phyloP scores from a whole-genome alignment of 202 grass and related monocot species.

The Elaeis oleifera region DNA sequence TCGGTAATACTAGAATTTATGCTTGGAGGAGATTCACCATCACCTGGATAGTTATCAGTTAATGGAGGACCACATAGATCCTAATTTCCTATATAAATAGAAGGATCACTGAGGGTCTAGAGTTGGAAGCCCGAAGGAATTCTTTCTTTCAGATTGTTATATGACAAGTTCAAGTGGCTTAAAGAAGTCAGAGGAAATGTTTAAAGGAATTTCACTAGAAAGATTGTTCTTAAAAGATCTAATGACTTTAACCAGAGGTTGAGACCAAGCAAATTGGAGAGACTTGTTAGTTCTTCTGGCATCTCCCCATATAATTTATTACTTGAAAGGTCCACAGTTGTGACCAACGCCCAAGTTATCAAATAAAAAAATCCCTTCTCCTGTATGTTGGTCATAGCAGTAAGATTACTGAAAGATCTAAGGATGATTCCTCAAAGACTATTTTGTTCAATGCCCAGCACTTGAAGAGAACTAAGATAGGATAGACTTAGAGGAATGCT shows the following conservation, averaged over 20 bases:
- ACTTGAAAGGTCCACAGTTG: slow-evolving; percentile 28
- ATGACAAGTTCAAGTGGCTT: slow-evolving; percentile 2
- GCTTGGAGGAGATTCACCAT: too few species aligned
- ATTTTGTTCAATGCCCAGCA: too few species aligned
- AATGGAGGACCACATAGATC: slow-evolving; percentile 27
- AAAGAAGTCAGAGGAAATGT: background rate
- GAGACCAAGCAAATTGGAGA: background rate
- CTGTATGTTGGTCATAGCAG: background rate
- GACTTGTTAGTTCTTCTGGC: slow-evolving; percentile 4
- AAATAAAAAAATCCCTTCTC: background rate
- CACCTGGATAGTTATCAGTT: slow-evolving; percentile 1
- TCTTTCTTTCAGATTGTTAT: background rate
- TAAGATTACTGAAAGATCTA: too few species aligned
- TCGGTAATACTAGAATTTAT: too few species aligned
- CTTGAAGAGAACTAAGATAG: too few species aligned
- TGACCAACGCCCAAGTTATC: background rate
- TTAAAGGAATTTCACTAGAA: slow-evolving; percentile 3
- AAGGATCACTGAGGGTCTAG: slow-evolving; percentile 14
- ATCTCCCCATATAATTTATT: slow-evolving; percentile 24
- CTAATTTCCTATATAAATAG: slow-evolving; percentile 26
- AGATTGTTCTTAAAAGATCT: slow-evolving; percentile 31
- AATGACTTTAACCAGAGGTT: slow-evolving; percentile 24
- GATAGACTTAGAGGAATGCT: background rate
- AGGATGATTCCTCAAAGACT: too few species aligned
- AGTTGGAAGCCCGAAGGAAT: slow-evolving; percentile 27